phyloP scores from a whole-genome alignment of 2,329 filamentous ascomycete species.

The Aspergillus aculeatinus region DNA sequence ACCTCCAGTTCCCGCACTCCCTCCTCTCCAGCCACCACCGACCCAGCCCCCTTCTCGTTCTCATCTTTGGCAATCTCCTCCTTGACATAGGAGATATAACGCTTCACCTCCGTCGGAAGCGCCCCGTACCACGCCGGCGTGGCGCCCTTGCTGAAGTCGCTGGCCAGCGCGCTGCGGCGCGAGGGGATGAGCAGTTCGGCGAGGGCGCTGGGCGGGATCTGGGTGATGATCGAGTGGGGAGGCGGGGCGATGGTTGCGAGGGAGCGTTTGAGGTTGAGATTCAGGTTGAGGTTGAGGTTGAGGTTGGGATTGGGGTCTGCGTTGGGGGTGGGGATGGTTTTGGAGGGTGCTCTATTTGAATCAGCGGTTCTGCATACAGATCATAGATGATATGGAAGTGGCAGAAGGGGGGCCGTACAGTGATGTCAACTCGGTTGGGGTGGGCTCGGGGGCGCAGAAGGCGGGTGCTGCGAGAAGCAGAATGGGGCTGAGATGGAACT shows the following conservation, averaged over 20 bases:
- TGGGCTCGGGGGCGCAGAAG: slow-evolving; percentile 16
- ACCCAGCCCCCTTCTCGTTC: not conserved
- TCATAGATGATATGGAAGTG: too few relatives aligned
- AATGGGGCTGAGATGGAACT: slow-evolving; percentile 11
- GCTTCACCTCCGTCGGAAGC: slow-evolving; percentile 32
- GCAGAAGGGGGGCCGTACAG: slow-evolving; percentile 15
- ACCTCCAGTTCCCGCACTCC: not conserved
- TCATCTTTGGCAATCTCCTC: slow-evolving; percentile 22
- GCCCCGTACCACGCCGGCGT: slow-evolving; percentile 34
- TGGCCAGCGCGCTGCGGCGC: slow-evolving; percentile 31
- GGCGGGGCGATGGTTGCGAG: slow-evolving; percentile 34
- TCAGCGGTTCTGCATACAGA: too few relatives aligned
- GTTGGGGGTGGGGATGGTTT: slow-evolving; percentile 21
- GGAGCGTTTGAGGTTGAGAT: slow-evolving; percentile 24
- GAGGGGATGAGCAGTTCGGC: slow-evolving; percentile 30
- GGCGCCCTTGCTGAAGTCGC: slow-evolving; percentile 31
- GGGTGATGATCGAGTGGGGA: slow-evolving; percentile 31
- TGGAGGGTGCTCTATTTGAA: slow-evolving; percentile 10
- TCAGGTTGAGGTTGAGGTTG: slow-evolving; percentile 14
- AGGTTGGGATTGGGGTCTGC: slow-evolving; percentile 37
- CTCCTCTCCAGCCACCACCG: not conserved
- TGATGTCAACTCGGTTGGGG: slow-evolving; percentile 12
- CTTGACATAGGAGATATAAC: slow-evolving; percentile 33
- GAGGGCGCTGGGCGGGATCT: slow-evolving; percentile 31
- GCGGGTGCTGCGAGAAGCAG: slow-evolving; percentile 19